Evolutionary conservation across 2,329 filamentous ascomycete species (phyloP).

Genomic region (Calonectria leucothoes): DNA sequence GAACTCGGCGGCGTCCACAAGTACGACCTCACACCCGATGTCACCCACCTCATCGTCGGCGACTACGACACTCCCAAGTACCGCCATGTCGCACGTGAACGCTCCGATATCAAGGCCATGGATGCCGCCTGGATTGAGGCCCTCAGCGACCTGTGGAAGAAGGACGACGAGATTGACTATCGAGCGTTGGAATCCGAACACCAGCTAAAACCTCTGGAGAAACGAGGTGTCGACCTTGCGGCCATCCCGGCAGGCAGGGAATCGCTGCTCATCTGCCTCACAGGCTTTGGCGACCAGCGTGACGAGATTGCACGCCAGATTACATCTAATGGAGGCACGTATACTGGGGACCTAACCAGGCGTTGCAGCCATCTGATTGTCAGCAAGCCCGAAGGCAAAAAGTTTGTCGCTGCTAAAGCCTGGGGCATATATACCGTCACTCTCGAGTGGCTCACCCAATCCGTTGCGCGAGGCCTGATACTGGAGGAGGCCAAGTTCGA

Average conservation of each 20-base stretch:
- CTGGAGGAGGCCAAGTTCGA: constrained; percentile 89
- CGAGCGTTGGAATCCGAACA: constrained; percentile 74
- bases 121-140: constrained; percentile 86
- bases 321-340: constrained; percentile 79
- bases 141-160: constrained; percentile 82
- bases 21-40: constrained; percentile 93
- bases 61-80: constrained; percentile 93
- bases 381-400: constrained; percentile 82
- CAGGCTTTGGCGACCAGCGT: constrained; percentile 72
- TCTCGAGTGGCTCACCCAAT: constrained; percentile 87
- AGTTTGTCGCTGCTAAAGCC: constrained; percentile 86
- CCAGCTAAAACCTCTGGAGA: constrained; percentile 72
- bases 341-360: constrained; percentile 88
- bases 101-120: constrained; percentile 87
- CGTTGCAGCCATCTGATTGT: constrained; percentile 90
- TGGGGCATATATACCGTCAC: constrained; percentile 87
- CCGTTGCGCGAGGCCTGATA: constrained; percentile 87
- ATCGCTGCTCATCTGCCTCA: constrained; percentile 64
- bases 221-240: constrained; percentile 55
- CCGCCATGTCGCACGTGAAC: constrained; percentile 90
- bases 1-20: constrained; percentile 91
- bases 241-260: constrained; percentile 45
- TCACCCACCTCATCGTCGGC: constrained; percentile 94
- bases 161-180: constrained; percentile 82
- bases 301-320: constrained; percentile 77